These are phyloP conservation scores for Clausena lansium DNA, from an alignment of 345 rosid species.

Conservation along the genomic window DNA sequence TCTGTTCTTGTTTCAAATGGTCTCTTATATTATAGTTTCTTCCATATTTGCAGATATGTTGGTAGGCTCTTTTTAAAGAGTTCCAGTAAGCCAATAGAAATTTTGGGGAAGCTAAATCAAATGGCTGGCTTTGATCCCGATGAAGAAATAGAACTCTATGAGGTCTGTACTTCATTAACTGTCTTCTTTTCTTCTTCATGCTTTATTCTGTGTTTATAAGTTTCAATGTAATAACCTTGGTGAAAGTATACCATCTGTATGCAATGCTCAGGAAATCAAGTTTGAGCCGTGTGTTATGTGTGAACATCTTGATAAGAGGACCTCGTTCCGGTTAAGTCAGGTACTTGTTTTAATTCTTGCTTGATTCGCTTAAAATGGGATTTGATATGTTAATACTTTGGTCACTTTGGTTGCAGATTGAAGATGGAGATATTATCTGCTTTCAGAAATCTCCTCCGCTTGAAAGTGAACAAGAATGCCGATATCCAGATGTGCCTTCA, in stretches of 20 bases:
- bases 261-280: conserved; percentile 75
- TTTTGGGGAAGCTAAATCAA: conserved; percentile 64
- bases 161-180: conserved; percentile 47
- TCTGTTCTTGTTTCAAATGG: conserved; percentile 7
- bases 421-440: conserved; percentile 97
- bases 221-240: neutral
- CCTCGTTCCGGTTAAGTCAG: conserved; percentile 71
- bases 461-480: conserved; percentile 51
- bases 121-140: conserved; percentile 91
- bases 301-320: conserved; percentile 75
- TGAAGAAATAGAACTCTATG: conserved; percentile 85
- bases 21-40: conserved; percentile 22
- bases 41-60: conserved; percentile 55
- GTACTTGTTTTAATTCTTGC: conserved; percentile 31
- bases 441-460: conserved; percentile 67
- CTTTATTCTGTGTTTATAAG: neutral
- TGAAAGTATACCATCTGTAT: conserved; percentile 8
- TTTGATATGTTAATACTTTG: neutral
- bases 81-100: conserved; percentile 76
- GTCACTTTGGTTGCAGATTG: conserved; percentile 48
- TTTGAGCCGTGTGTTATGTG: conserved; percentile 94
- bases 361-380: conserved; percentile 1
- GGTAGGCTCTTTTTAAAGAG: conserved; percentile 86
- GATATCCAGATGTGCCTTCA: conserved; percentile 79
- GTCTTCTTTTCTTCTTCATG: neutral